Percentiles rank a stretch among this genome's conserved stretches.
phyloP scores from a whole-genome alignment of 371 early-diverging fungal genomes.

The Rhizopus sp. region DNA sequence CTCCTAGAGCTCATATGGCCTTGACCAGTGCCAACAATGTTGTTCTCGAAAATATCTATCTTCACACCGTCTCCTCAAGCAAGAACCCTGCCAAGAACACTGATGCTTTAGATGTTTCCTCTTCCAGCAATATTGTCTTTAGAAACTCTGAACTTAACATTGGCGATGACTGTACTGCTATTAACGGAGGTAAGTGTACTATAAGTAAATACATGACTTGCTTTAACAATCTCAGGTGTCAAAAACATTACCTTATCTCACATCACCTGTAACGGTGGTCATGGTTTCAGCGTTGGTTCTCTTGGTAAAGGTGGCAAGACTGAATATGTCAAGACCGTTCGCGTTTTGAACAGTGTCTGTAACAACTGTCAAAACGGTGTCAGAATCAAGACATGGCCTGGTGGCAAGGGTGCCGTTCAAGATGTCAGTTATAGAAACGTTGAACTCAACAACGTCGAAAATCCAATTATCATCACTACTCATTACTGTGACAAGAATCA shows the following conservation, averaged over 20 bases:
- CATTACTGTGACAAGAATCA: conserved; percentile 40
- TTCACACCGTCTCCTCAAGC: conserved; percentile 31
- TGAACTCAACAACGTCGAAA: conserved; percentile 24
- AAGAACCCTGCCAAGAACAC: conserved; percentile 31
- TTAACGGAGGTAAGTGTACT: conserved; percentile 23
- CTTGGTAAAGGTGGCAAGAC: conserved; percentile 37
- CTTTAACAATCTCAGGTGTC: conserved; percentile 6
- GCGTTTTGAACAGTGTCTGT: conserved; percentile 24
- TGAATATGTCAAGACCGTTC: conserved; percentile 25
- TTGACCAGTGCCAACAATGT: conserved; percentile 30
- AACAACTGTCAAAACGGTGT: conserved; percentile 42
- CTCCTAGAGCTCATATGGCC: conserved; percentile 39
- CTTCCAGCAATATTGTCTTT: conserved; percentile 28
- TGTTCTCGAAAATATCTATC: conserved; percentile 19
- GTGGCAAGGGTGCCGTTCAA: conserved; percentile 32
- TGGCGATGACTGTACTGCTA: conserved; percentile 40
- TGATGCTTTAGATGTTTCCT: conserved; percentile 40
- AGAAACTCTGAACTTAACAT: conserved; percentile 19
- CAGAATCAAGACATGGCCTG: conserved; percentile 45
- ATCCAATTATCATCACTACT: conserved; percentile 34
- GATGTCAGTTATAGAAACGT: conserved; percentile 25
- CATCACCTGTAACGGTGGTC: conserved; percentile 29
- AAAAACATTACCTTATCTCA: conserved; percentile 27
- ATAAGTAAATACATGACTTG: not conserved
- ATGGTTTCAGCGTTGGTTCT: conserved; percentile 42